Conservation (phyloP, 2,329 filamentous ascomycete species). For the Westerdykella aurantiaca region DNA sequence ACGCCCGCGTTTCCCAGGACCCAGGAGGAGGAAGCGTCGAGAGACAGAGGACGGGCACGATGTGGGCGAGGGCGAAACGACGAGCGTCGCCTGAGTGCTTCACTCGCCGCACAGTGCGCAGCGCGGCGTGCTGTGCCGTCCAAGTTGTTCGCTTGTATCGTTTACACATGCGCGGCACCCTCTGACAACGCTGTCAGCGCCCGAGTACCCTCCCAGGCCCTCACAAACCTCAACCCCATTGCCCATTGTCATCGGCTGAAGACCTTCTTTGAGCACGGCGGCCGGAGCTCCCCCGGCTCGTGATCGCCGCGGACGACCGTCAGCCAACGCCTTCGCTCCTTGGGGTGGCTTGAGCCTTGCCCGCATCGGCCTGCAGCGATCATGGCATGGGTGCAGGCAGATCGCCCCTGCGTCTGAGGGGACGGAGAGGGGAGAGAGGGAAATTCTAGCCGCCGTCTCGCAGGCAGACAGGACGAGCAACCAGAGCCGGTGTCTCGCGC, state of each 20-base stretch:
- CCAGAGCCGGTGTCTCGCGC: slow-evolving; percentile 1
- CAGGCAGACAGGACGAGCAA: slow-evolving; percentile 9
- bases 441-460: slow-evolving; percentile 28
- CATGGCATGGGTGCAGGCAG: slow-evolving; percentile 17
- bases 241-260: slow-evolving; percentile 10
- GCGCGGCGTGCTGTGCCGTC: not conserved
- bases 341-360: slow-evolving; percentile 16
- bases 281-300: slow-evolving; percentile 9
- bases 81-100: slow-evolving; percentile 32
- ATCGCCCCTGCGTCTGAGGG: slow-evolving; percentile 24
- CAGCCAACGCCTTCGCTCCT: slow-evolving; percentile 9
- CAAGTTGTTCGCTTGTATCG: slow-evolving; percentile 10
- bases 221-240: not conserved
- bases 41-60: too few species aligned
- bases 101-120: slow-evolving; percentile 11
- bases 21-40: too few species aligned
- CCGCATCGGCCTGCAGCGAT: slow-evolving; percentile 12
- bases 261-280: slow-evolving; percentile 26
- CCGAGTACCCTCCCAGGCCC: slow-evolving; percentile 4
- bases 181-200: not conserved
- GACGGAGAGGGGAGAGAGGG: slow-evolving; percentile 14
- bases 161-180: slow-evolving; percentile 2
- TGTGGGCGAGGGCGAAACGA: slow-evolving; percentile 27
- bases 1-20: too few species aligned
- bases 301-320: slow-evolving; percentile 28